Base-by-base conservation (phyloP, 495 filamentous ascomycete genomes). In the Baudoinia panamericana region DNA sequence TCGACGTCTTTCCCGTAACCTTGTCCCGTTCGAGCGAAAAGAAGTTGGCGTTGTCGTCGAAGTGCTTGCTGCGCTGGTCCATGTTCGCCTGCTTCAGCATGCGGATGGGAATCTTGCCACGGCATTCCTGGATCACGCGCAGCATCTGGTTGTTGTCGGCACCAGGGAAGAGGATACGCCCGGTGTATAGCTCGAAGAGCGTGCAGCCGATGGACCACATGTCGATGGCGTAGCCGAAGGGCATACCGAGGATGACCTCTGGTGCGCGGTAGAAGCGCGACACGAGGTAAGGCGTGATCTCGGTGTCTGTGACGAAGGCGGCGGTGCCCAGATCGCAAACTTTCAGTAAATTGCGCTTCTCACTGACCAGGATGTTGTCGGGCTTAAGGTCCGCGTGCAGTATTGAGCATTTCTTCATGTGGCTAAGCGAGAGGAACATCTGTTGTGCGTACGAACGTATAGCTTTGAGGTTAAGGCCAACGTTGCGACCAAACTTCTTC, bases 131-230 rank as follows among this genome's bases (percentile, higher is more conserved):
- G 52, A 97, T 90, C 11, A 82, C 78, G 40, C 80, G 78, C 11
- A 97, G 71, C 90, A 96, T 96, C 58, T 93, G 84, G 56, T 97
- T 96, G 67, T 97, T 97, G 64, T 82, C 86, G 40, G 81, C 76
- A 31, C 92, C 90, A 2, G 80, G 84, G 63, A 97, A 97, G 29
- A 97, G 69, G 44, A 97, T 95, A 61, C 94, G 93, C 43, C 92
- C 88, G 0, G 92, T 95, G 67, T 87, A 95, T 21, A 97, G 68
- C 61, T 97, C 90, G 60, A 88, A 97, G 19, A 97, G 65, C 17
- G 90, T 97, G 62, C 92, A 96, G 12, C 90, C 90, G 50, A 95
- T 82, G 10, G 87, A 87, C 90, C 90, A 97, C 60, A 94, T 78
- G 58, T 97, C 90, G 55, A 96, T 84, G 22, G 82, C 84, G 56